phyloP scores from a whole-genome alignment of 1,139 yeast genomes.

The Saccharomyces hybrid region DNA sequence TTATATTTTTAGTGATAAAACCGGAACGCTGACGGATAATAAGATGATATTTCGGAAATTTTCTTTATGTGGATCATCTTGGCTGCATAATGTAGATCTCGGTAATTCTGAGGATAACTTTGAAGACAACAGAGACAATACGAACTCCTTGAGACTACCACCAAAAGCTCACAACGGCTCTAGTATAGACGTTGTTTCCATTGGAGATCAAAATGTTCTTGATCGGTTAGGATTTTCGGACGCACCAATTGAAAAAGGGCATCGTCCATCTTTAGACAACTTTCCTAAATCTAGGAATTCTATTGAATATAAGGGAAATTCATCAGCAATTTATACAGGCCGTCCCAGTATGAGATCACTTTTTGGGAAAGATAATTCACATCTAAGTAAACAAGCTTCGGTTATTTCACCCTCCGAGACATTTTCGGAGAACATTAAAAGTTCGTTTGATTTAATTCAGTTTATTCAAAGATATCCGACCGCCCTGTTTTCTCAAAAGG shows the following conservation, averaged over 20 bases:
- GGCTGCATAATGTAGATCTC: slow-evolving; percentile 69
- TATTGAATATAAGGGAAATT: slow-evolving; percentile 34
- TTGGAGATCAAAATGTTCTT: slow-evolving; percentile 12
- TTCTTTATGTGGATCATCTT: slow-evolving; percentile 78
- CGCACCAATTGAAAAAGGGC: slow-evolving; percentile 1
- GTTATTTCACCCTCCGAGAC: background rate
- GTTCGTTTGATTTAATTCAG: slow-evolving; percentile 55
- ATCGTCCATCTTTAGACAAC: background rate
- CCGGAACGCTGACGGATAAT: slow-evolving; percentile 93
- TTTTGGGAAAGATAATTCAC: slow-evolving; percentile 15
- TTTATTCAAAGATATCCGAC: slow-evolving; percentile 68
- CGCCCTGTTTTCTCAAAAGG: slow-evolving; percentile 60
- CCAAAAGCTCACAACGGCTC: slow-evolving; percentile 6
- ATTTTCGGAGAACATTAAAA: slow-evolving; percentile 29
- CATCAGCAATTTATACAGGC: slow-evolving; percentile 37
- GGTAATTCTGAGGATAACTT: slow-evolving; percentile 7
- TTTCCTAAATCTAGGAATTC: slow-evolving; percentile 23
- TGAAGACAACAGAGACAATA: slow-evolving; percentile 7
- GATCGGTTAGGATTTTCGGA: slow-evolving; percentile 7
- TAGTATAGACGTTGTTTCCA: slow-evolving; percentile 19
- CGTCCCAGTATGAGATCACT: slow-evolving; percentile 47
- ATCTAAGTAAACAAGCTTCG: slow-evolving; percentile 38
- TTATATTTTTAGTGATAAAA: slow-evolving; percentile 89
- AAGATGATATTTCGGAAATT: slow-evolving; percentile 79
- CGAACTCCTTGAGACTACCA: slow-evolving; percentile 5